Base-by-base conservation (phyloP, 2,329 filamentous ascomycete genomes). In the Didymella arachidicola region DNA sequence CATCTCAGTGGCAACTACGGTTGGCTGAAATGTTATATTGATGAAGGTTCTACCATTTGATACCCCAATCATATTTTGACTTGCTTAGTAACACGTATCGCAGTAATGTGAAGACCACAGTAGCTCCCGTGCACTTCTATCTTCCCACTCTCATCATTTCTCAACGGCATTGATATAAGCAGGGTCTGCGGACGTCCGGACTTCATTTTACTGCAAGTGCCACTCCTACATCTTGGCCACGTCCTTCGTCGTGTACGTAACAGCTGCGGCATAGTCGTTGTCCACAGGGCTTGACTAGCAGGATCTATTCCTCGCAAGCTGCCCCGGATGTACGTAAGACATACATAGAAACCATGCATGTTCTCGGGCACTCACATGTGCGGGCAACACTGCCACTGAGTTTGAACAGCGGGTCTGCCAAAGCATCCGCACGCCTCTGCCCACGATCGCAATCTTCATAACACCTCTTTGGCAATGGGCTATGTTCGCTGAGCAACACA, bases 201-300 rank as follows among this genome's bases (percentile, higher is more conserved):
- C 51, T 59, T 56, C 38, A 57, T 43, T 44, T 44, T 59, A 56
- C 52, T 59, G 59, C 56, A 59, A 51, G 26, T 47, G 53, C 56
- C 52, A 57, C 43, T 59, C 39, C 39, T 62, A 51, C 59, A 59
- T 57, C 22, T 44, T 59, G 1, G 51, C 11, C 26, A 59, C 48
- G 42, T 58, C 52, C 14, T 38, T 38, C n/a, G 39, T 14, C 1
- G 47, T 42, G 14, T 57, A 38, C 8, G 26, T 22, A 0, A 41
- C 39, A 16, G 30, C 39, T 10, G 16, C 16, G 8, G 45, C 44
- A 11, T 18, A 19, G 14, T 59, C 51, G 19, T 29, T 36, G 29
- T 56, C 52, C 53, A 57, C 32, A 57, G 41, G 41, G 47, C 53
- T 41, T 57, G 53, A 16, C 41, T 51, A 4, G 53, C 47, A 38